Evolutionary conservation across 2,329 filamentous ascomycete species (phyloP).

Genomic region (Sarocladiaceae sp.): DNA sequence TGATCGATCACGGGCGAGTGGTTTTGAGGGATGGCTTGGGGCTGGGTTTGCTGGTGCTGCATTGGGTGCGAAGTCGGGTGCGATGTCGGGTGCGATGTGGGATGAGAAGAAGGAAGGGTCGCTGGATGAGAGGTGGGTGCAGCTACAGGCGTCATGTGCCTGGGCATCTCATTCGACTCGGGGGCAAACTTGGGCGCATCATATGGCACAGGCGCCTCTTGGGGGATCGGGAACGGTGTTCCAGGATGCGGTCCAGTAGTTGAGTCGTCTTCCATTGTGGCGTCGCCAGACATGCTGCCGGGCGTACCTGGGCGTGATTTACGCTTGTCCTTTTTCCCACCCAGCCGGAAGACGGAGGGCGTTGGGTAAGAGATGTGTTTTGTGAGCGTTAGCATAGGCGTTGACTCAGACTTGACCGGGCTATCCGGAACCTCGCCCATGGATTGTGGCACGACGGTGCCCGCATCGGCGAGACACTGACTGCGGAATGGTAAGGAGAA

Average conservation of each 20-base stretch:
- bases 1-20: constrained; percentile 3
- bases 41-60: constrained; percentile 2
- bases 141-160: constrained; percentile 15
- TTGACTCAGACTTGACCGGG: constrained; percentile 13
- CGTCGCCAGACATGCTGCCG: constrained; percentile 15
- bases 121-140: constrained; percentile 2
- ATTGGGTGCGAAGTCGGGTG: constrained; percentile 6
- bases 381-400: constrained; percentile 20
- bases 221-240: constrained; percentile 34
- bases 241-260: constrained; percentile 31
- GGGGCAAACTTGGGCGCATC: constrained; percentile 34
- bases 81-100: constrained; percentile 1
- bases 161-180: constrained; percentile 21
- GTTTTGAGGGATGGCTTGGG: background rate
- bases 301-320: constrained; percentile 30
- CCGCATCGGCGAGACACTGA: constrained; percentile 26
- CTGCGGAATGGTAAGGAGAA: constrained; percentile 31
- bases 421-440: constrained; percentile 1
- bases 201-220: constrained; percentile 29
- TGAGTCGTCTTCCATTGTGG: constrained; percentile 25
- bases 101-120: background rate
- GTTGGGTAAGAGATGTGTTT: constrained; percentile 15
- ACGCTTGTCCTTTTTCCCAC: constrained; percentile 29
- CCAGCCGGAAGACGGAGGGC: constrained; percentile 24
- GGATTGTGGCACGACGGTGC: background rate